Evolutionary conservation across 208 protist species (phyloP), one percentile per base, ranked within the genome.

Genomic region (Angomonas desouzai): DNA sequence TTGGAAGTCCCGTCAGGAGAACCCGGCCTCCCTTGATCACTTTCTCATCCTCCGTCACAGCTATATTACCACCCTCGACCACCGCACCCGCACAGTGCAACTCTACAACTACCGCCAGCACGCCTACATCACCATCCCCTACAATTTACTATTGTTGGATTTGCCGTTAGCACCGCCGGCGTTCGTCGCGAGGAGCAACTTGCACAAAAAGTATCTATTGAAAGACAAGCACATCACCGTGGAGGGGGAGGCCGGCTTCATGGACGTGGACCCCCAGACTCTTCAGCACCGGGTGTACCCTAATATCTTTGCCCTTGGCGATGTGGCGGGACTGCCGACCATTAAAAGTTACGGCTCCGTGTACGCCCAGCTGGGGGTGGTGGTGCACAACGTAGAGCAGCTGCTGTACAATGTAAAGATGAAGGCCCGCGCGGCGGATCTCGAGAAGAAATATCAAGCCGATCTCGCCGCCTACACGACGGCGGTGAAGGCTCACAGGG

Each of bases 281-380:
- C 64, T 93, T 55, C 87, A 92, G 69, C 87, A 96, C 68, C 73
- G 71, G 47, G 64, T 64, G 36, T 81, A 85, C 64, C 16, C 55
- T 4, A 84, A 92, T 64, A 81, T 96, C 25, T 96, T 96, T 68
- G 87, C 85, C 38, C 20, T 96, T 22, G 90, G 90, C 40, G 90
- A 96, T 62, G 81, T 76, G 32, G 90, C 90, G 13, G 90, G 81
- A 16, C 60, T 96, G 28, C 84, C 86, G 18, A 90, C 81, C 3
- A 48, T 80, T 38, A 92, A 92, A 64, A 85, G 87, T 62, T 96
- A 96, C 76, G 85, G 81, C 33, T 77, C 85, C 23, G 77, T 68
- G 0, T 85, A 83, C 38, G 70, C 87, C 25, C 90, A 96, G 72
- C 85, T 89, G 18, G 87, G 81, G 1, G 85, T 96, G 23, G 87